phyloP scores from a whole-genome alignment of 176 grass and related monocot genomes.

The Phyllostachys edulis region DNA sequence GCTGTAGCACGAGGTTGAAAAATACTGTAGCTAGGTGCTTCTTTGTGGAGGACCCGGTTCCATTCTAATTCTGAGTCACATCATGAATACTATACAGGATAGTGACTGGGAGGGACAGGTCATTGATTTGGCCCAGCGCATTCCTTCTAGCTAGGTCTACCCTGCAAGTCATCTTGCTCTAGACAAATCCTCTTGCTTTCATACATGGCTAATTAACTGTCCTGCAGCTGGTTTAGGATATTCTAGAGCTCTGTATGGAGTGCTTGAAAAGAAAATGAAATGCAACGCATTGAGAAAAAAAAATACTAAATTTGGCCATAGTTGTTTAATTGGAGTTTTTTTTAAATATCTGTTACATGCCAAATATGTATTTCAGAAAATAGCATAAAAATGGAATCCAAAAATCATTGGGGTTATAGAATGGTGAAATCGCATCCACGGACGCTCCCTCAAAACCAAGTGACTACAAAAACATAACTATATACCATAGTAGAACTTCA shows the following conservation, averaged over 20 bases:
- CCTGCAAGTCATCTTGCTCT: background rate
- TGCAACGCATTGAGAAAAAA: background rate
- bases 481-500: too few relatives aligned
- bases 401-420: background rate
- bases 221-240: background rate
- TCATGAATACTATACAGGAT: background rate
- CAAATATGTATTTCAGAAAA: background rate
- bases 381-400: too few relatives aligned
- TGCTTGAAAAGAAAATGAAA: background rate
- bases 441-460: too few relatives aligned
- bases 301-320: background rate
- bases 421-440: too few relatives aligned
- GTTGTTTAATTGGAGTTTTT: background rate
- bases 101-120: background rate
- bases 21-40: too few relatives aligned
- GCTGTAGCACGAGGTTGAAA: too few relatives aligned
- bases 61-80: background rate
- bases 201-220: slow-evolving; percentile 8
- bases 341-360: background rate
- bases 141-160: background rate
- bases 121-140: slow-evolving; percentile 13
- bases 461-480: too few relatives aligned
- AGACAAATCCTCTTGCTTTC: background rate
- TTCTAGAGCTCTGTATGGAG: background rate
- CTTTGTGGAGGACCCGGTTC: too few relatives aligned